Percentiles rank a stretch among this genome's conserved stretches.
These are phyloP conservation scores for Pichia sp. DNA, from an alignment of 1,139 yeast genomes.

Conservation along the genomic window DNA sequence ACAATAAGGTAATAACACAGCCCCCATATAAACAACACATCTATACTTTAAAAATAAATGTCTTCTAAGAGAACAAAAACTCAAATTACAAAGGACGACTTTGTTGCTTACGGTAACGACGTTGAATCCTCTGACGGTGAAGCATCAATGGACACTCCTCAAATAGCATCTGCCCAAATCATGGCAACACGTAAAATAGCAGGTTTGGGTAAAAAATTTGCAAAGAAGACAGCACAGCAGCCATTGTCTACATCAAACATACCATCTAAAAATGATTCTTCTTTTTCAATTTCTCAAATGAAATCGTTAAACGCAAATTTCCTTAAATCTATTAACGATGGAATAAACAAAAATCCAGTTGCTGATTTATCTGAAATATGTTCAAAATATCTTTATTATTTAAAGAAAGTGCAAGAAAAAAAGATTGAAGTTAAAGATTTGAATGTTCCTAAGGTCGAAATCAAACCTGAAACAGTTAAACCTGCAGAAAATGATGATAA, in stretches of 20 bases:
- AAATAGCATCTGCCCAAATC: constrained; percentile 52
- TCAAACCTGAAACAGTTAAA: constrained; percentile 15
- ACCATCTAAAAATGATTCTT: constrained; percentile 19
- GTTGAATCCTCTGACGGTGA: constrained; percentile 32
- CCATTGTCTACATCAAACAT: constrained; percentile 8
- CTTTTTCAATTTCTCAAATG: constrained; percentile 35
- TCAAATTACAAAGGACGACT: constrained; percentile 47
- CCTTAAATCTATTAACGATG: constrained; percentile 42
- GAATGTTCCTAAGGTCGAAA: constrained; percentile 23
- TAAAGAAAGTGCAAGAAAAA: constrained; percentile 35
- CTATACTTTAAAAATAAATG: constrained; percentile 11
- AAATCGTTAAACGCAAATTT: constrained; percentile 69
- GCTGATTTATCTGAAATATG: constrained; percentile 55
- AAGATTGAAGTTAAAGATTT: constrained; percentile 23
- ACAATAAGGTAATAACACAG: too few species aligned
- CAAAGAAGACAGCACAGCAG: not conserved
- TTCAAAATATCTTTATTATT: constrained; percentile 55
- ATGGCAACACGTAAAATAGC: constrained; percentile 56
- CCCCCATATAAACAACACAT: too few species aligned
- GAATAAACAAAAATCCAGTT: constrained; percentile 41
- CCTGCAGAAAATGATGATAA: constrained; percentile 8
- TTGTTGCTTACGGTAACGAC: constrained; percentile 39
- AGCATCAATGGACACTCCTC: constrained; percentile 29
- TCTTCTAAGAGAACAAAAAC: constrained; percentile 46
- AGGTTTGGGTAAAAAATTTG: constrained; percentile 19